Evolutionary conservation across 495 filamentous ascomycete genomes (phyloP).

Genomic region (Beverwykella pulmonaria): DNA sequence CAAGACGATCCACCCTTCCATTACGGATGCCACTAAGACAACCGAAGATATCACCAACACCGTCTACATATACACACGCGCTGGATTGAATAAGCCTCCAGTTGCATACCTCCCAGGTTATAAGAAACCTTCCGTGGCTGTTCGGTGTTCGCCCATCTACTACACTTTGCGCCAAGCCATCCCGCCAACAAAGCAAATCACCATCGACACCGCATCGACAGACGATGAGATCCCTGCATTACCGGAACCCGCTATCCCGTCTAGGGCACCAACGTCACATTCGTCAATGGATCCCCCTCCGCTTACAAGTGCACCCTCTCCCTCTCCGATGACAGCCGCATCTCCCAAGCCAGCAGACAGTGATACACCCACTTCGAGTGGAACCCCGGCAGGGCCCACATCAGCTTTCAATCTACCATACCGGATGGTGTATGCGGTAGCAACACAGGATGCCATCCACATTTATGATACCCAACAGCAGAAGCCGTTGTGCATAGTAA

Average conservation of each 20-base stretch:
- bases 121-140: conserved; percentile 96
- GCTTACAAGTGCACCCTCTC: conserved; percentile 54
- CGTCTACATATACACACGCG: conserved; percentile 96
- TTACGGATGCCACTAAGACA: conserved; percentile 67
- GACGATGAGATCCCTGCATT: conserved; percentile 82
- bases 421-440: conserved; percentile 94
- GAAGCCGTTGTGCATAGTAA: conserved; percentile 87
- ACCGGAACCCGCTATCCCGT: conserved; percentile 75
- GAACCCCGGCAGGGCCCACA: conserved; percentile 54
- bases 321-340: conserved; percentile 50
- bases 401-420: conserved; percentile 81
- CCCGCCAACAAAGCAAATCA: conserved; percentile 76
- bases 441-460: conserved; percentile 93
- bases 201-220: conserved; percentile 85
- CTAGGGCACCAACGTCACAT: conserved; percentile 57
- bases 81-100: conserved; percentile 94
- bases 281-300: conserved; percentile 83
- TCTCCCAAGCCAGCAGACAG: conserved; percentile 58
- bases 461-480: conserved; percentile 98
- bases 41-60: conserved; percentile 91
- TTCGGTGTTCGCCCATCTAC: conserved; percentile 88
- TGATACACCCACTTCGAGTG: conserved; percentile 58
- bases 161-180: conserved; percentile 73
- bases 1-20: conserved; percentile 73
- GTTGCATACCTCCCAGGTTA: conserved; percentile 97